Evolutionary conservation across 1,139 yeast genomes (phyloP), one percentile per base, ranked within the genome.

Genomic region (Hyphopichia buzzinii): DNA sequence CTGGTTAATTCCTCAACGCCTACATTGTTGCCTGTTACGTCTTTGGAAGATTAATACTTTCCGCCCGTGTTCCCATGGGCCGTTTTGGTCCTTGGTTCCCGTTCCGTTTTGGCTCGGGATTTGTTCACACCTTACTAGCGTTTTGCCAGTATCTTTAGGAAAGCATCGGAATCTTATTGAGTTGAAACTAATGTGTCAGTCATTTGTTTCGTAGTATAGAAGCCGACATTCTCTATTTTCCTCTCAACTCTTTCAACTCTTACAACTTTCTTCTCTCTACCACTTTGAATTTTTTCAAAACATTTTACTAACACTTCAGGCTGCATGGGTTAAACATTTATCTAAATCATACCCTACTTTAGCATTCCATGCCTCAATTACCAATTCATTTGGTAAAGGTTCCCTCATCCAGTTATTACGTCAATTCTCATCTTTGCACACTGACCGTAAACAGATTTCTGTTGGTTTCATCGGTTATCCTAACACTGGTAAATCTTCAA

Each of bases 391-490:
- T 57, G 98, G 98, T 67, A 92, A 92, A 59, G 98, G 98, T 50
- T 87, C 96, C 24, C 72, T 92, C 56, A 92, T 92, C 55, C 97
- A 90, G 64, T 72, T 92, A 41, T 72, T 92, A 50, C 82, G 98
- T 61, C 98, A 92, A 67, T 92, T 90, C 54, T 84, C 96, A 5
- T 74, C 88, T 26, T 72, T 92, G 49, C 98, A 92, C 61, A 74
- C 86, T 38, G 98, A 92, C 59, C 81, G 97, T 64, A 86, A 89
- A 59, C 98, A 92, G 61, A 89, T 92, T 37, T 89, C 97, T 12
- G 96, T 92, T 40, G 98, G 98, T 8, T 86, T 92, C 53, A 89
- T 92, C 55, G 98, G 98, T 11, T 92, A 92, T 58, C 98, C 98
- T 48, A 92, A 92, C 58, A 86, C 97, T 14, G 98, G 98, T 50